Base-by-base conservation (phyloP, 805 yeast species). In the Sugiyamaella americana region DNA sequence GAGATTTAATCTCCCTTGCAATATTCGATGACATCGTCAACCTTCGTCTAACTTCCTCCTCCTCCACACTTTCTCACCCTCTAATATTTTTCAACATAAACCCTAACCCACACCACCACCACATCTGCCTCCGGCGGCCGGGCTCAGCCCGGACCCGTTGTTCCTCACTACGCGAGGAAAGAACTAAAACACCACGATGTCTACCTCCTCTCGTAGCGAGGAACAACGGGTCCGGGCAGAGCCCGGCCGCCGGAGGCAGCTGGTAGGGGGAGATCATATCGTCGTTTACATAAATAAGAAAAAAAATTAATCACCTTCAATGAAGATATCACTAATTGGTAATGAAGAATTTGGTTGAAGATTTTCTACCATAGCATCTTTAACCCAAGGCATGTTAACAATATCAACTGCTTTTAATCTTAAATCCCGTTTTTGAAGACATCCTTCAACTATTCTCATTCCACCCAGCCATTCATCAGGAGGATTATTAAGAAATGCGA, bases 341-440 rank as follows among this genome's bases (percentile, higher is more conserved):
- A 26, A 26, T 26, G 13, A 26, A 26, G 8, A 8, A 13, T 13
- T 26, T 8, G 11, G 32, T 26, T 26, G 11, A 13, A 26, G 32
- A n/a, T n/a, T n/a, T 26, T 26, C 32, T 8, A 8, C 5, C 4
- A 49, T 26, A 20, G 44, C 54, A 6, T 51, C 45, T 18, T 44
- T 42, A 8, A 57, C 44, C 59, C 60, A 57, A 4, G 51, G 44
- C n/a, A 19, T 20, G 19, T 40, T 42, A 8, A 37, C 49, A n/a
- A 57, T 52, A 4, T 54, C 53, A 61, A 18, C 54, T 45, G 13
- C 66, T 2, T 59, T 55, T 36, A 66, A 41, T 29, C 84, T 66
- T 21, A 61, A 60, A 39, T 75, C 79, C 38, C 80, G 68, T 47
- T 76, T 69, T 34, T 72, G 66, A 20, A 80, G 62, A 45, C 79